Percentiles rank a stretch among this genome's conserved stretches.
Conservation (phyloP, 371 early-diverging fungal genomes). For the Saksenaea oblongispora region DNA sequence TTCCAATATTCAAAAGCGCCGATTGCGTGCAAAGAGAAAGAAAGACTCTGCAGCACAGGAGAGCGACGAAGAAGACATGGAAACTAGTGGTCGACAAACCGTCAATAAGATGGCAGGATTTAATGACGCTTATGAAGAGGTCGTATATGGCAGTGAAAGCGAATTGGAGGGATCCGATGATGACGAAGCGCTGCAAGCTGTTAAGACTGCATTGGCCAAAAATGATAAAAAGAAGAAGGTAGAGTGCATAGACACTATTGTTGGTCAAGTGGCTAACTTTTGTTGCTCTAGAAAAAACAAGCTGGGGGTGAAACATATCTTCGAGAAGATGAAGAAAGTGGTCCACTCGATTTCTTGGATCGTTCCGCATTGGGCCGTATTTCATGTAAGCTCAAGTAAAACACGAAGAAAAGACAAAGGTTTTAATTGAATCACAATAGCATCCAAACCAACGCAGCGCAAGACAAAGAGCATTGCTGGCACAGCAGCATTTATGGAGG, state of each 20-base stretch:
- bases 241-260: neutral
- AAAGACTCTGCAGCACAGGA: conserved; percentile 56
- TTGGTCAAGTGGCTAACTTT: neutral
- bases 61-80: conserved; percentile 50
- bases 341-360: conserved; percentile 93
- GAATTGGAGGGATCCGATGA: conserved; percentile 79
- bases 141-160: conserved; percentile 88
- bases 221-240: conserved; percentile 49
- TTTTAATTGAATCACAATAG: neutral
- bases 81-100: conserved; percentile 34
- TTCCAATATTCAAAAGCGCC: conserved; percentile 89
- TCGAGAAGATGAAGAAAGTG: conserved; percentile 74
- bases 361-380: conserved; percentile 81
- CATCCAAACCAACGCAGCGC: conserved; percentile 46
- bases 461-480: conserved; percentile 50
- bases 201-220: conserved; percentile 26
- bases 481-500: conserved; percentile 56
- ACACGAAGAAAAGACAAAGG: too few species aligned
- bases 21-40: conserved; percentile 82
- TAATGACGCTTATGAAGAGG: conserved; percentile 86
- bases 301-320: conserved; percentile 60
- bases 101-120: conserved; percentile 50
- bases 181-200: conserved; percentile 36
- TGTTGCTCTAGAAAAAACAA: conserved; percentile 13
- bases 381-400: conserved; percentile 41